These are phyloP conservation scores for Blastocladiella emersonii DNA, from an alignment of 371 early-diverging fungal species.

Conservation along the genomic window DNA sequence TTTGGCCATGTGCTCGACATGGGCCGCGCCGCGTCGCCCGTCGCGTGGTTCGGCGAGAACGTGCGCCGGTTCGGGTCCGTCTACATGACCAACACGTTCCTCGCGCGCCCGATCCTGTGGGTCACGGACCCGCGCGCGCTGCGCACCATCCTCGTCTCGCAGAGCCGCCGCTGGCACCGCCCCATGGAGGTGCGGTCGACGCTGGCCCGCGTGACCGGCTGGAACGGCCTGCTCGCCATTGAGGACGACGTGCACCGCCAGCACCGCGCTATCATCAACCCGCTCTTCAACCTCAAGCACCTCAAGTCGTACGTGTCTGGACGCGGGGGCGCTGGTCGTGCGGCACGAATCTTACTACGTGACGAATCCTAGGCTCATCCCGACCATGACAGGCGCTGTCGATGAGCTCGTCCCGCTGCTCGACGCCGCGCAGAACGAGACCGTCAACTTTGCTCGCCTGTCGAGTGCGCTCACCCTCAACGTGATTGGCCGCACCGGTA, in stretches of 20 bases:
- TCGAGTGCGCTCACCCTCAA: neutral
- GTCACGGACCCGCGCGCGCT: neutral
- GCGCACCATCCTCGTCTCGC: neutral
- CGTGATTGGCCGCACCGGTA: neutral
- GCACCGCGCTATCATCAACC: neutral
- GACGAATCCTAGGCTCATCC: neutral
- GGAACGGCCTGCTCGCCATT: neutral
- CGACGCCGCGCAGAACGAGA: neutral
- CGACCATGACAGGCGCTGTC: neutral
- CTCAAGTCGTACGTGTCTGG: neutral
- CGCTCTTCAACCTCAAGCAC: neutral
- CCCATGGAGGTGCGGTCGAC: neutral
- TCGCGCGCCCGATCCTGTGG: neutral
- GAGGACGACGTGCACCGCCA: neutral
- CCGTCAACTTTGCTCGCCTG: neutral
- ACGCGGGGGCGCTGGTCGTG: no score
- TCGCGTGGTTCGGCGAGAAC: no score
- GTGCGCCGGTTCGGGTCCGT: no score
- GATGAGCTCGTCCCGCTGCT: neutral
- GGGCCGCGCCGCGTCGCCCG: no score
- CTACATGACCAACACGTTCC: neutral
- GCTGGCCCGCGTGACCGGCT: neutral
- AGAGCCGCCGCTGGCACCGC: neutral
- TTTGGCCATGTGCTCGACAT: no score
- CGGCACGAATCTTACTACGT: neutral